phyloP scores from a whole-genome alignment of 768 basidiomycete species.

The Mycena maculata region DNA sequence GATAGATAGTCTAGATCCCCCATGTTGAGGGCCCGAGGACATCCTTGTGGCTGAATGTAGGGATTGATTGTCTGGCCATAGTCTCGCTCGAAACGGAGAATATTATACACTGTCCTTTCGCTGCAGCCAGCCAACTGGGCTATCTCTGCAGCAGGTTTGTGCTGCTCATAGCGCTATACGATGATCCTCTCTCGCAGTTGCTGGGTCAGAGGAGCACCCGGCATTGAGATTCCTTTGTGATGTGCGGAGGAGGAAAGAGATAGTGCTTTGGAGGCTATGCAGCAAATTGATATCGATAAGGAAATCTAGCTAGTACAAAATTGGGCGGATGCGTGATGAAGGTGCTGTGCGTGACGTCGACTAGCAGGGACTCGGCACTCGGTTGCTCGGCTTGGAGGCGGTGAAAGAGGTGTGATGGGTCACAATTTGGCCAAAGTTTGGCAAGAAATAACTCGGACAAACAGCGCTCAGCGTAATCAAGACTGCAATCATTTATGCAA shows the following conservation, averaged over 20 bases:
- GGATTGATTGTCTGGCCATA: constrained; percentile 36
- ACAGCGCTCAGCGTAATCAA: not conserved
- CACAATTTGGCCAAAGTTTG: not conserved
- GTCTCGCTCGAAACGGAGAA: constrained; percentile 31
- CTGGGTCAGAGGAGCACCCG: not conserved
- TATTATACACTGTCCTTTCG: constrained; percentile 33
- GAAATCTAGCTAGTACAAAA: too few relatives aligned
- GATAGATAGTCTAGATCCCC: constrained; percentile 38
- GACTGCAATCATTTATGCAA: constrained; percentile 39
- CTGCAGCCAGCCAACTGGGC: constrained; percentile 35
- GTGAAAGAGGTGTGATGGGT: not conserved
- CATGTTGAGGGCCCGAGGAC: constrained; percentile 32
- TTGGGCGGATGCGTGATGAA: too few relatives aligned
- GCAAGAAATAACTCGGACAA: not conserved
- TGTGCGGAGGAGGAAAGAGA: too few relatives aligned
- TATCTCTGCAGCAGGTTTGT: constrained; percentile 23
- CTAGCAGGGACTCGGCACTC: too few relatives aligned
- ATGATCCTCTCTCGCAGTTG: constrained; percentile 24
- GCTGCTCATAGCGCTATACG: constrained; percentile 20
- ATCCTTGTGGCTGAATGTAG: constrained; percentile 31
- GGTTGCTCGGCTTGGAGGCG: too few relatives aligned
- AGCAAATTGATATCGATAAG: too few relatives aligned
- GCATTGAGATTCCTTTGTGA: not conserved
- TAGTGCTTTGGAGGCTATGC: too few relatives aligned
- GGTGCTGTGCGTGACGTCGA: too few relatives aligned